phyloP scores from a whole-genome alignment of 148 eudicot species.

The Rhododendron simsii region DNA sequence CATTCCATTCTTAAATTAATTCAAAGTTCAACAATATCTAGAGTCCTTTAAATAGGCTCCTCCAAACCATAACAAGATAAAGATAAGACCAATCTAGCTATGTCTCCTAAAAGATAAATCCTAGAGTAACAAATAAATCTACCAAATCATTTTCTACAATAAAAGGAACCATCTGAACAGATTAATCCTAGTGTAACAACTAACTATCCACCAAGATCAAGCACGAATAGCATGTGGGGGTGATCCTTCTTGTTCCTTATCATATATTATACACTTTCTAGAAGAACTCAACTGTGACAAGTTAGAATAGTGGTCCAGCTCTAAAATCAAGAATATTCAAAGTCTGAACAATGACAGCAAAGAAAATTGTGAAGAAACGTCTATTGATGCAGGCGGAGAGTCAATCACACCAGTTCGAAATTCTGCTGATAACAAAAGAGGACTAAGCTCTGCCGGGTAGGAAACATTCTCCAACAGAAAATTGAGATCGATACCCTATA shows the following conservation, averaged over 20 bases:
- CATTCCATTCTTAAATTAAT: neutral
- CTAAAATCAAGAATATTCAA: neutral
- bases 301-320: neutral
- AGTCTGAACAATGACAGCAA: neutral
- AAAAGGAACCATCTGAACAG: neutral
- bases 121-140: neutral
- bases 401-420: neutral
- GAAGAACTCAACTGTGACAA: neutral
- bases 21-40: neutral
- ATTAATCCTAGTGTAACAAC: neutral
- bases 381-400: neutral
- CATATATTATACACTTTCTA: neutral
- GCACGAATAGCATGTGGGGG: neutral
- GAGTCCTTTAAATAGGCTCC: neutral
- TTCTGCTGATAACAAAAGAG: neutral
- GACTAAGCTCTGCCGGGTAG: neutral
- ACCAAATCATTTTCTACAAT: neutral
- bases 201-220: neutral
- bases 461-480: neutral
- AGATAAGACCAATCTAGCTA: neutral
- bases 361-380: neutral
- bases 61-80: neutral
- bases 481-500: neutral
- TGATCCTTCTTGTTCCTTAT: neutral
- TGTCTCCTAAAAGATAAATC: neutral